Evolutionary conservation across 2,329 filamentous ascomycete genomes (phyloP).

Genomic region (Aspergillus niger): DNA sequence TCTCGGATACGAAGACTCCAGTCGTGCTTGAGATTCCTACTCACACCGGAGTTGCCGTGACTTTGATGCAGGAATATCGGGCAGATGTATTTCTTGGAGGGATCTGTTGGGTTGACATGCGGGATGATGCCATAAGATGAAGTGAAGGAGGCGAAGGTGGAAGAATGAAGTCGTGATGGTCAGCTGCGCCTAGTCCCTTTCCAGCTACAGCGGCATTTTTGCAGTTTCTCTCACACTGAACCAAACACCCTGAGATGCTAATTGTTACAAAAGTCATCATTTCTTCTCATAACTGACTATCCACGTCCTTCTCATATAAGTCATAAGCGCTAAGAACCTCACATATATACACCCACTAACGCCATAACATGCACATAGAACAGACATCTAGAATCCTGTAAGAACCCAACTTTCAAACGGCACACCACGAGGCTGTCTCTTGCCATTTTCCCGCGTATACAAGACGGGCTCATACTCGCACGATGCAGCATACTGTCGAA

Average conservation of each 20-base stretch:
- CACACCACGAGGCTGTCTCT: constrained; percentile 34
- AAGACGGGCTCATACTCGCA: constrained; percentile 47
- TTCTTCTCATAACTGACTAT: neutral
- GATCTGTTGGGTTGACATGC: neutral
- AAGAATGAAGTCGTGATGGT: too few relatives aligned
- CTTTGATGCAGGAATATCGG: neutral
- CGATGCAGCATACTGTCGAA: constrained; percentile 40
- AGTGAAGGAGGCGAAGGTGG: neutral
- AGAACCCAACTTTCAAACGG: constrained; percentile 48
- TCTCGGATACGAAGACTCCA: neutral
- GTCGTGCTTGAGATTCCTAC: neutral
- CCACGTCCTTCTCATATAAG: neutral
- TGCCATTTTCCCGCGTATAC: constrained; percentile 33
- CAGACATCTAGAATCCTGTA: constrained; percentile 5
- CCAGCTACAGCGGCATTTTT: neutral
- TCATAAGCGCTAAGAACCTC: neutral
- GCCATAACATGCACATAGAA: neutral
- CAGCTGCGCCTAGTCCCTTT: neutral
- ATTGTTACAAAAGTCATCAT: neutral
- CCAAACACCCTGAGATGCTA: too few relatives aligned
- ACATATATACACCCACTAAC: neutral
- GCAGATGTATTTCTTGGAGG: neutral
- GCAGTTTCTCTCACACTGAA: neutral
- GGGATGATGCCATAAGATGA: neutral
- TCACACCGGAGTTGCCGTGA: neutral